Percentiles rank a stretch among this genome's conserved stretches.
phyloP scores from a whole-genome alignment of 805 yeast species.

The Spathaspora boniae region DNA sequence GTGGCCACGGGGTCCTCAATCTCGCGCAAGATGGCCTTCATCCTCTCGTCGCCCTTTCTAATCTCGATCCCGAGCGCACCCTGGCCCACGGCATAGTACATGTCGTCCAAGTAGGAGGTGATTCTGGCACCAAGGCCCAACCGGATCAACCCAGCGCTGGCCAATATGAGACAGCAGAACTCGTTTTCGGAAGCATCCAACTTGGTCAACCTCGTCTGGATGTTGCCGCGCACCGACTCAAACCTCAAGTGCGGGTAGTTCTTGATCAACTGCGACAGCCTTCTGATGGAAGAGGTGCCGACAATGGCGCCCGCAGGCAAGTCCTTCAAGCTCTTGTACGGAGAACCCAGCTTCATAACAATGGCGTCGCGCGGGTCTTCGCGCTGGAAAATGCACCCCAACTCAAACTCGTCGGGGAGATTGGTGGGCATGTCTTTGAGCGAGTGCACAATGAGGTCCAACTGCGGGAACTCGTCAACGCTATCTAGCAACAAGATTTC shows the following conservation, averaged over 20 bases:
- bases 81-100: conserved; percentile 98
- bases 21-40: conserved; percentile 55
- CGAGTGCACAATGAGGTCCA: conserved; percentile 91
- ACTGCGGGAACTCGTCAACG: conserved; percentile 58
- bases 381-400: conserved; percentile 83
- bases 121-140: conserved; percentile 72
- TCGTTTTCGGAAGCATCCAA: conserved; percentile 60
- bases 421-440: conserved; percentile 90
- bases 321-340: conserved; percentile 63
- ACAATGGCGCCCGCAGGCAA: conserved; percentile 83
- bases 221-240: conserved; percentile 79
- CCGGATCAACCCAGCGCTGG: conserved; percentile 87
- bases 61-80: conserved; percentile 96
- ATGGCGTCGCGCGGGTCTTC: conserved; percentile 94
- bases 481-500: conserved; percentile 69
- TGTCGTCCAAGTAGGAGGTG: conserved; percentile 66
- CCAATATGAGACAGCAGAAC: conserved; percentile 71
- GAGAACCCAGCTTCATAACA: conserved; percentile 64
- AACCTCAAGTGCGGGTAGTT: conserved; percentile 72
- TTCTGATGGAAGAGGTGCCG: conserved; percentile 91
- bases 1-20: conserved; percentile 67
- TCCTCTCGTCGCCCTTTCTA: conserved; percentile 59
- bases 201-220: conserved; percentile 76
- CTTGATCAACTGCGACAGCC: conserved; percentile 86
- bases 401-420: conserved; percentile 82